A percentile compares a stretch with the other conserved stretches of the same genome.
phyloP scores from a whole-genome alignment of 2,329 filamentous ascomycete genomes.

The Tricladium varicosporioides region DNA sequence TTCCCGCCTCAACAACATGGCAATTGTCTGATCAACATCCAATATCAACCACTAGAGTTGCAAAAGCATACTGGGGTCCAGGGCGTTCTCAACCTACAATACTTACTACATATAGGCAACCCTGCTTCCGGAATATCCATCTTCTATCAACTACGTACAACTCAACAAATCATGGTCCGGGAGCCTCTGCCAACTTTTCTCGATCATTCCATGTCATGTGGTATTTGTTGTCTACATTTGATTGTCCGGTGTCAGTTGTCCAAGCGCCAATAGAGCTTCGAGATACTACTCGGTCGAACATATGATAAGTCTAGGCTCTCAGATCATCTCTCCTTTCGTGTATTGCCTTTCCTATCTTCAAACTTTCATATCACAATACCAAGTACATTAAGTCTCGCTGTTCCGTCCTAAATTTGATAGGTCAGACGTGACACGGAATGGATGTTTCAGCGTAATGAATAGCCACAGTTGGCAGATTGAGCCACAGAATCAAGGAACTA shows the following conservation, averaged over 20 bases:
- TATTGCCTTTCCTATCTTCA: background rate
- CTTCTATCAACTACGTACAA: background rate
- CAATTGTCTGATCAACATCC: no score
- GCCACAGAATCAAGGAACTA: constrained; percentile 21
- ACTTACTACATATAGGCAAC: no score
- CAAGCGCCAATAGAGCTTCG: background rate
- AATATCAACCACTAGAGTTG: no score
- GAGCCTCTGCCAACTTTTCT: no score
- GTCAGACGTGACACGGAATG: background rate
- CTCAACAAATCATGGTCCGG: background rate
- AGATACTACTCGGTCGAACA: background rate
- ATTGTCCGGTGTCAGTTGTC: background rate
- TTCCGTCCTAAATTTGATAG: constrained; percentile 8
- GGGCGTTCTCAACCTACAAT: no score
- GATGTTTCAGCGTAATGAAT: constrained; percentile 12
- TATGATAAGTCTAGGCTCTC: background rate
- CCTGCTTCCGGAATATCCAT: no score
- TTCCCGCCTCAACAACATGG: no score
- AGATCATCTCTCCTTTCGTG: background rate
- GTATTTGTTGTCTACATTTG: background rate
- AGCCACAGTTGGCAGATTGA: constrained; percentile 15
- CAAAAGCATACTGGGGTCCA: no score
- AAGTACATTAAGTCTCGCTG: background rate
- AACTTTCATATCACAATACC: background rate
- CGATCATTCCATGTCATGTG: no score